A percentile compares a stretch with the other conserved stretches of the same genome.
Evolutionary conservation across 371 early-diverging fungal genomes (phyloP).

Genomic region (Mucor ambiguus): DNA sequence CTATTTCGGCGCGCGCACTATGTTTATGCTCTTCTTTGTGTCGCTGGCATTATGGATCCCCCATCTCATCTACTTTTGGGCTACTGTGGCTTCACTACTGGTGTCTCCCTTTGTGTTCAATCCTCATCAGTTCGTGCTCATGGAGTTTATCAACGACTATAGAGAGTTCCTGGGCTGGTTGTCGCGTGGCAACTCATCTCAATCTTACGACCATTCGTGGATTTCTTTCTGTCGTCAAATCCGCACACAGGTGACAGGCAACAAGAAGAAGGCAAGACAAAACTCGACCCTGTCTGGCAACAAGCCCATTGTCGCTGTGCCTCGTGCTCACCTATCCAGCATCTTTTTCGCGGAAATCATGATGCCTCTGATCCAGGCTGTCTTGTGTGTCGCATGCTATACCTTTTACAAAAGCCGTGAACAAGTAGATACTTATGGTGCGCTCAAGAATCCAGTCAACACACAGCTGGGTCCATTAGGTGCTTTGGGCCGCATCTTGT

Average conservation of each 20-base stretch:
- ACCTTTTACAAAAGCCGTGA: constrained; percentile 59
- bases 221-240: constrained; percentile 77
- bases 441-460: constrained; percentile 14
- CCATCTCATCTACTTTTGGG: constrained; percentile 86
- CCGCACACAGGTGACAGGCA: constrained; percentile 75
- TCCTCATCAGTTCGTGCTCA: constrained; percentile 80
- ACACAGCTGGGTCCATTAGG: constrained; percentile 21
- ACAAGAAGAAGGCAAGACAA: constrained; percentile 30
- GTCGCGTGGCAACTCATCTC: constrained; percentile 69
- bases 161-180: constrained; percentile 81
- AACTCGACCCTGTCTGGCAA: constrained; percentile 58
- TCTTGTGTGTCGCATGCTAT: constrained; percentile 63
- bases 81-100: constrained; percentile 70
- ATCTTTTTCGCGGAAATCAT: constrained; percentile 78
- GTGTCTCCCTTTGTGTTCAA: constrained; percentile 87
- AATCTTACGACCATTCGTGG: constrained; percentile 76
- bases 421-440: constrained; percentile 30
- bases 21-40: constrained; percentile 79
- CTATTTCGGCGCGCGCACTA: constrained; percentile 77
- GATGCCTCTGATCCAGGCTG: constrained; percentile 73
- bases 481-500: constrained; percentile 52
- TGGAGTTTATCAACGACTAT: constrained; percentile 80
- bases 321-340: constrained; percentile 67
- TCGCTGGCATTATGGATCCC: constrained; percentile 73
- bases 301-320: constrained; percentile 57